A percentile compares a stretch with the other conserved stretches of the same genome.
Evolutionary conservation across 225 moss, liverwort and hornwort genomes (phyloP).

Genomic region (Pseudoscleropodium purum): DNA sequence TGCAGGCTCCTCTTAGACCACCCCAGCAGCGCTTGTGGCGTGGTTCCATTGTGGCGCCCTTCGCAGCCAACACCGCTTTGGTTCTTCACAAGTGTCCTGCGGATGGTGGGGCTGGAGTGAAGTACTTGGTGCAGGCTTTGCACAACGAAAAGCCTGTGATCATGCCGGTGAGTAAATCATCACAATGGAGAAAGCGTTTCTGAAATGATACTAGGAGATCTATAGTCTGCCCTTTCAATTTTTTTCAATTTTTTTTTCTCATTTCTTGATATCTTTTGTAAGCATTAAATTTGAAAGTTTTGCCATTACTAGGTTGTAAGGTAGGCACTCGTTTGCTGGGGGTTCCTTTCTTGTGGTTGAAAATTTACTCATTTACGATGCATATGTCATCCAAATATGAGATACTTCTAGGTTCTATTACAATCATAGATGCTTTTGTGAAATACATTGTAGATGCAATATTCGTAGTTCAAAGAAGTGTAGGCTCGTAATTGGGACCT

Average conservation of each 20-base stretch:
- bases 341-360: background rate
- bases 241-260: background rate
- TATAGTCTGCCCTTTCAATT: background rate
- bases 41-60: slow-evolving; percentile 64
- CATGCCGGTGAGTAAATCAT: slow-evolving; percentile 51
- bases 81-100: slow-evolving; percentile 68
- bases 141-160: slow-evolving; percentile 80
- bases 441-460: background rate
- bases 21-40: slow-evolving; percentile 56
- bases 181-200: background rate
- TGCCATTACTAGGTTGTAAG: background rate
- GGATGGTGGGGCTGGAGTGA: slow-evolving; percentile 13
- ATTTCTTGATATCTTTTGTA: background rate
- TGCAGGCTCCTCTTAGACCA: slow-evolving; percentile 44
- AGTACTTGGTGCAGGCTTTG: slow-evolving; percentile 65
- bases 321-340: background rate
- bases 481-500: background rate
- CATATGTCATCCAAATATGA: background rate
- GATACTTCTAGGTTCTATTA: background rate
- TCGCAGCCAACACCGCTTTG: slow-evolving; percentile 83
- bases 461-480: background rate
- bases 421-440: background rate
- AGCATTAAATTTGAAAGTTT: background rate
- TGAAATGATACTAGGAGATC: background rate
- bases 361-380: background rate